Conservation (phyloP, 1,139 yeast genomes). For the Debaryomyces psychrophilus region DNA sequence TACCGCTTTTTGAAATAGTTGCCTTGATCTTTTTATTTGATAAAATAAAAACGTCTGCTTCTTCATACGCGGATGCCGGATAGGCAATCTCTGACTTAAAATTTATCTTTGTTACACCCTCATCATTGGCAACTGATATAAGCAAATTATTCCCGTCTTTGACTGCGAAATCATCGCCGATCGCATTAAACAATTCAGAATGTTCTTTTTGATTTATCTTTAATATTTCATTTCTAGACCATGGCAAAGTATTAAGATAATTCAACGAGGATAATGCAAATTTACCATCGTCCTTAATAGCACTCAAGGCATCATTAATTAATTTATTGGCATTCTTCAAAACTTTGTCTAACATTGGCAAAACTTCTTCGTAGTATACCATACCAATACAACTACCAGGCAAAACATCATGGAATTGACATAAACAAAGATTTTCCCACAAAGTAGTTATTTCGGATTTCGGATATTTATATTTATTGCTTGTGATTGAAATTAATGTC, state of each 20-base stretch:
- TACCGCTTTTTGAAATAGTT: constrained; percentile 60
- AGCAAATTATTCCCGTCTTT: constrained; percentile 8
- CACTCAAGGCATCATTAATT: constrained; percentile 51
- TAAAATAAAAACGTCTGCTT: constrained; percentile 48
- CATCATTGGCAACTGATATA: constrained; percentile 15
- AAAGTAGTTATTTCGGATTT: constrained; percentile 61
- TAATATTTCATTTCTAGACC: constrained; percentile 64
- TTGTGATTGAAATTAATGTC: constrained; percentile 65
- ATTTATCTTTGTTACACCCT: constrained; percentile 21
- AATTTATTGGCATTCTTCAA: constrained; percentile 56
- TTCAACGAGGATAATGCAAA: constrained; percentile 21
- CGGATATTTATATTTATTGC: constrained; percentile 67
- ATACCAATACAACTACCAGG: constrained; percentile 96
- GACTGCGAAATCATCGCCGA: constrained; percentile 2
- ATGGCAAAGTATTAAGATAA: constrained; percentile 65
- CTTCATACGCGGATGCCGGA: constrained; percentile 49
- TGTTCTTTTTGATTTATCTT: constrained; percentile 26
- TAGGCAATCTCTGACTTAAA: constrained; percentile 31
- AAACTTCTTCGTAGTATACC: constrained; percentile 92
- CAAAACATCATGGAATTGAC: constrained; percentile 95
- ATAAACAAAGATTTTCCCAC: constrained; percentile 88
- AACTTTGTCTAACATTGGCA: constrained; percentile 69
- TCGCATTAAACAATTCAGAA: constrained; percentile 15
- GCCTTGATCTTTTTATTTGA: constrained; percentile 66
- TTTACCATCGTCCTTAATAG: constrained; percentile 18